These are phyloP conservation scores for Calonectria pseudoturangicola DNA, from an alignment of 2,329 filamentous ascomycete genomes.

Conservation along the genomic window DNA sequence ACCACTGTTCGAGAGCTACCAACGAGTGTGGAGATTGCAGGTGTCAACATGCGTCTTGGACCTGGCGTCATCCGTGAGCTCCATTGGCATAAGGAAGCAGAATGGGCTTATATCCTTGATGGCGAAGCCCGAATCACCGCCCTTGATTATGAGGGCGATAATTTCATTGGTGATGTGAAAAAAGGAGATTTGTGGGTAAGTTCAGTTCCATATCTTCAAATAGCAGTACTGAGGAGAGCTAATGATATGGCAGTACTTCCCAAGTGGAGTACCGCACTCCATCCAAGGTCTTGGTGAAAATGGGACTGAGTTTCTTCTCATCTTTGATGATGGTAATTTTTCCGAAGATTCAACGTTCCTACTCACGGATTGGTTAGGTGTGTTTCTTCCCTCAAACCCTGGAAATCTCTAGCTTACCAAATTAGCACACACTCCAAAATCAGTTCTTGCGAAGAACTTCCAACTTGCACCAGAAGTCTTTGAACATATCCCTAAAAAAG, in stretches of 20 bases:
- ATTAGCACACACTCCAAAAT: constrained; percentile 80
- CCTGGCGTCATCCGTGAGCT: constrained; percentile 84
- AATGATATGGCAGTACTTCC: constrained; percentile 74
- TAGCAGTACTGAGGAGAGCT: constrained; percentile 1
- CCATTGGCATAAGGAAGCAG: constrained; percentile 88
- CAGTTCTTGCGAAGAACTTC: constrained; percentile 85
- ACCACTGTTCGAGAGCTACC: constrained; percentile 80
- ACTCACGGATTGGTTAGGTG: constrained; percentile 82
- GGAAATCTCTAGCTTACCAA: constrained; percentile 29
- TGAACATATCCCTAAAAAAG: constrained; percentile 76
- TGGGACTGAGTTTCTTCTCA: constrained; percentile 70
- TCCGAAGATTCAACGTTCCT: constrained; percentile 81
- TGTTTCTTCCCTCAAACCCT: constrained; percentile 42
- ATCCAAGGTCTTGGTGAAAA: constrained; percentile 82
- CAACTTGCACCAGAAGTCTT: constrained; percentile 83
- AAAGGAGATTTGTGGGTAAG: constrained; percentile 80
- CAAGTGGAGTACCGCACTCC: constrained; percentile 84
- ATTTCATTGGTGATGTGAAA: constrained; percentile 84
- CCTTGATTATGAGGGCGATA: constrained; percentile 84
- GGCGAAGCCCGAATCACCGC: constrained; percentile 83
- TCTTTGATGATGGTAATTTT: constrained; percentile 70
- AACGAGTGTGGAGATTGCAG: constrained; percentile 81
- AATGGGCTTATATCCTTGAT: constrained; percentile 85
- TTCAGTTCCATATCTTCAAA: fast-evolving
- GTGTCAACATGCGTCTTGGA: constrained; percentile 86